Conservation (phyloP, 225 moss, liverwort and hornwort genomes). For the Pseudoscleropodium purum region DNA sequence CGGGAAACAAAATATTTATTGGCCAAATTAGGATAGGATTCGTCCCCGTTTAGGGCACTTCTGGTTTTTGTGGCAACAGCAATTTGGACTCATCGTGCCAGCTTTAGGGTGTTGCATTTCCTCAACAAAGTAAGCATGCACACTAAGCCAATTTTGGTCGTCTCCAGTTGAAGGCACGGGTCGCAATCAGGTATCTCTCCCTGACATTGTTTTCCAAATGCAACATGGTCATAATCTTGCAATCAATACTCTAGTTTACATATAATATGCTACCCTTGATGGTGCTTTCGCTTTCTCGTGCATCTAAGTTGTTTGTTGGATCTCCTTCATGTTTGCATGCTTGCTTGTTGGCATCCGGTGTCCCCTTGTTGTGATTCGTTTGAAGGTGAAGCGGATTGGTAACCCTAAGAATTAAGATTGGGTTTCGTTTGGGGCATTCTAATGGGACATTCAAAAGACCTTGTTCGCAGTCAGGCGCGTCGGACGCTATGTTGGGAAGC, state of each 20-base stretch:
- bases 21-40: background rate
- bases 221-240: background rate
- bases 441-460: no score
- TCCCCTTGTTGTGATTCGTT: background rate
- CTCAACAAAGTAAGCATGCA: background rate
- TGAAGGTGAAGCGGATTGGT: background rate
- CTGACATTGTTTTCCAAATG: background rate
- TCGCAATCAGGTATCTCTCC: background rate
- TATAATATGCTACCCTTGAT: background rate
- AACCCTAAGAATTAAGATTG: background rate
- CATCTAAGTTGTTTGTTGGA: background rate
- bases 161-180: background rate
- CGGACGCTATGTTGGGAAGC: constrained; percentile 46
- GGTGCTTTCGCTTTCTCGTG: background rate
- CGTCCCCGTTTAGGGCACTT: background rate
- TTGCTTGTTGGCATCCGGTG: background rate
- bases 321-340: background rate
- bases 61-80: background rate
- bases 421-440: background rate
- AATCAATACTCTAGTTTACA: background rate
- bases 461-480: background rate
- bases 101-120: background rate
- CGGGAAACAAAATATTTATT: background rate
- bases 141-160: background rate
- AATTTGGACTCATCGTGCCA: background rate